Percentiles rank a stretch among this genome's conserved stretches.
Evolutionary conservation across 495 filamentous ascomycete species (phyloP).

Genomic region (Apodospora peruviana): DNA sequence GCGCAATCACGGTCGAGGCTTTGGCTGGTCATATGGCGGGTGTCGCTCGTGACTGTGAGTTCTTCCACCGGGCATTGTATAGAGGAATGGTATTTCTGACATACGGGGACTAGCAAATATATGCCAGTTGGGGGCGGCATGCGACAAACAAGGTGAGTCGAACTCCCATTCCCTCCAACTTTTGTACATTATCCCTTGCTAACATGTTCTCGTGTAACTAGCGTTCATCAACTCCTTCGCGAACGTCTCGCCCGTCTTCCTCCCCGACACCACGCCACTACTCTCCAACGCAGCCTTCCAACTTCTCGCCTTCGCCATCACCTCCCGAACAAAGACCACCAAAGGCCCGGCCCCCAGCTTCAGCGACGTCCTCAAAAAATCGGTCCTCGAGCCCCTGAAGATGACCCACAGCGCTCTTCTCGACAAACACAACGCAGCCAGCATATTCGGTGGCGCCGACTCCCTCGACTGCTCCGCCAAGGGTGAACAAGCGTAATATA

Average conservation of each 20-base stretch:
- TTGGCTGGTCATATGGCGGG: neutral
- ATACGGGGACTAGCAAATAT: neutral
- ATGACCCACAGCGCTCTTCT: slow-evolving; percentile 38
- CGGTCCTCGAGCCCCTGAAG: too few relatives aligned
- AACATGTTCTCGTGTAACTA: too few relatives aligned
- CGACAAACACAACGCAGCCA: too few relatives aligned
- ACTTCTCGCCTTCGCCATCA: slow-evolving; percentile 4
- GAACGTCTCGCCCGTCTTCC: neutral
- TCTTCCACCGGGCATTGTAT: neutral
- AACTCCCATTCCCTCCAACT: too few relatives aligned
- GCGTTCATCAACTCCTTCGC: slow-evolving; percentile 2
- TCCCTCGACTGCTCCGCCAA: too few relatives aligned
- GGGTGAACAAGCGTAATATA: too few relatives aligned
- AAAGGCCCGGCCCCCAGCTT: too few relatives aligned
- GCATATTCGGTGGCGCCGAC: too few relatives aligned
- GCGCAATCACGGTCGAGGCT: neutral
- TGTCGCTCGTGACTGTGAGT: neutral
- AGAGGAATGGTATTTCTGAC: neutral
- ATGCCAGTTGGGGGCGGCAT: slow-evolving; percentile 4
- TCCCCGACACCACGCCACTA: slow-evolving; percentile 7
- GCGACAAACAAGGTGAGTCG: slow-evolving; percentile 3
- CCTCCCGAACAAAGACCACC: neutral
- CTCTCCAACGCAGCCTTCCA: slow-evolving; percentile 9
- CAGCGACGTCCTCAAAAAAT: slow-evolving; percentile 39
- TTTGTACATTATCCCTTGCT: too few relatives aligned